Evolutionary conservation across 805 yeast species (phyloP), one percentile per base, ranked within the genome.

Genomic region (Priceomyces fermenticarens): DNA sequence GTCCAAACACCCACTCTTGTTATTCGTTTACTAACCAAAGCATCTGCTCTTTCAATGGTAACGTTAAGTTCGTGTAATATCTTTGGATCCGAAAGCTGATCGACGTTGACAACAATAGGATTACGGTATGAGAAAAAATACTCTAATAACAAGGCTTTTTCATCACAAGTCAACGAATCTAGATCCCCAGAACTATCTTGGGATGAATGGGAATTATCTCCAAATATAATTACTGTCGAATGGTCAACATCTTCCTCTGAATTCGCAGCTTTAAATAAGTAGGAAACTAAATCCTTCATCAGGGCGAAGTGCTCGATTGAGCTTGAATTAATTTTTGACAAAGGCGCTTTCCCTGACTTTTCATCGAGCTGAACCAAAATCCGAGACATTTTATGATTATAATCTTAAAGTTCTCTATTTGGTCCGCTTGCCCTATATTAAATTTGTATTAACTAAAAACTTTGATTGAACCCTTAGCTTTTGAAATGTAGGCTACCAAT

Each of bases 1-100:
- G 73, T 68, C 74, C 74, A 69, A 12, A 64, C 60, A 55, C 72
- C 62, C 45, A 73, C 63, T 40, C 70, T 54, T n/a, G 60, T 38
- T 37, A 69, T 59, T 35, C 75, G 53, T 38, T 61, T 55, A 17
- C 54, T 44, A 9, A 67, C 53, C 34, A 60, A 46, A 10, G 46
- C 29, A 25, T 55, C 53, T 32, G 63, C 56, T 34, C 53, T 45
- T 12, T 29, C 44, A 13, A 64, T 54, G 23, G 51, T 52, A 7
- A 27, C 39, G 45, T 58, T 52, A 16, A 42, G 29, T 12, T 38
- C 20, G 15, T 36, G 27, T 11, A 36, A 38, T 10, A 20, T 17
- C 23, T 38, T 14, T 12, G 27, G 25, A 14, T 41, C 31, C 10
- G 30, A 12, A 11, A 46, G 20, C 10, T 28, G 13, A 7, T 36